These are phyloP conservation scores for Hypoxylon crocopeplum DNA, from an alignment of 495 filamentous ascomycete species.

Conservation along the genomic window DNA sequence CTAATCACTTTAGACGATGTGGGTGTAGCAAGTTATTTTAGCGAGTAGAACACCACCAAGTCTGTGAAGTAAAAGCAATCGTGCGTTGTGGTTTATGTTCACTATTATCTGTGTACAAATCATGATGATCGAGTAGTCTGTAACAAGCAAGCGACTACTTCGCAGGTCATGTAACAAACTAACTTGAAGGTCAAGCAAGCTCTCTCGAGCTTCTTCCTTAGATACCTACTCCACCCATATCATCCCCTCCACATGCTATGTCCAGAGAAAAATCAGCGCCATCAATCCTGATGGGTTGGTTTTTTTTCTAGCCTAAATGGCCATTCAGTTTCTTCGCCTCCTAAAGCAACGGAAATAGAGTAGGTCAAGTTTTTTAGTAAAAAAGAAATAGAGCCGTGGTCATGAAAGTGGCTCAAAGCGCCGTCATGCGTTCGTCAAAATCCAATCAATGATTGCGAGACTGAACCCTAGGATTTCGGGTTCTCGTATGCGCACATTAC, in stretches of 20 bases:
- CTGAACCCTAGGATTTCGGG: constrained; percentile 16
- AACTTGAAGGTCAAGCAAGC: constrained; percentile 19
- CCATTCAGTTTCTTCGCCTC: constrained; percentile 26
- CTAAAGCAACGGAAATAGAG: constrained; percentile 28
- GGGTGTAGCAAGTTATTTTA: too few relatives aligned
- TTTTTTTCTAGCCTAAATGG: constrained; percentile 27
- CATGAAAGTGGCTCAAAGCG: constrained; percentile 33
- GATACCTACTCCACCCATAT: constrained; percentile 24
- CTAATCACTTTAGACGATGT: too few relatives aligned
- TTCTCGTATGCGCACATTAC: constrained; percentile 31
- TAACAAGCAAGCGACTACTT: constrained; percentile 17
- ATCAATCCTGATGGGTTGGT: constrained; percentile 22
- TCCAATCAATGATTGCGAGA: constrained; percentile 25
- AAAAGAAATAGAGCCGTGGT: constrained; percentile 29
- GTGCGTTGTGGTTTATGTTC: constrained; percentile 33
- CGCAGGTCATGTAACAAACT: constrained; percentile 20
- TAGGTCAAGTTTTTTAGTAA: constrained; percentile 14
- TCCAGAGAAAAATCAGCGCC: constrained; percentile 48
- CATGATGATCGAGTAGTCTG: constrained; percentile 10
- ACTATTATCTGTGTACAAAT: constrained; percentile 41
- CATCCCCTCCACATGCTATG: constrained; percentile 45
- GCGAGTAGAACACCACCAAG: too few relatives aligned
- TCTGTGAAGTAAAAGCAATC: not conserved
- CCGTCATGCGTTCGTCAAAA: constrained; percentile 52
- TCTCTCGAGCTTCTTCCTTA: constrained; percentile 29